These are phyloP conservation scores for Phytophthora aleatoria DNA, from an alignment of 352 stramenopile genomes.

Conservation along the genomic window DNA sequence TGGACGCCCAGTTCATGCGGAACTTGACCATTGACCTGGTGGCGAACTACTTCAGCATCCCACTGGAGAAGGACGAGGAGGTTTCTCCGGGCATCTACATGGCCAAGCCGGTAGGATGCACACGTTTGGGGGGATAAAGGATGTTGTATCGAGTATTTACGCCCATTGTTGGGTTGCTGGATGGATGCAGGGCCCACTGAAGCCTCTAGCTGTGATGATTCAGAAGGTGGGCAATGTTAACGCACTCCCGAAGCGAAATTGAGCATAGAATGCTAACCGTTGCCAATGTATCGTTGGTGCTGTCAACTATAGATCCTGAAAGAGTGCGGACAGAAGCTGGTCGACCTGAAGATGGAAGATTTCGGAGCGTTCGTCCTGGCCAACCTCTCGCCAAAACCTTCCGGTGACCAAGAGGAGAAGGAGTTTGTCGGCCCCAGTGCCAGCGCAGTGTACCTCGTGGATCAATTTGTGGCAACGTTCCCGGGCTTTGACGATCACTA, in stretches of 20 bases:
- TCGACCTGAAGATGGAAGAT: slow-evolving; percentile 56
- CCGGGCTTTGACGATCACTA: slow-evolving; percentile 75
- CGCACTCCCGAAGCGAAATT: not conserved
- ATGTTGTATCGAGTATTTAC: slow-evolving; percentile 1
- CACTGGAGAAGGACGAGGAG: slow-evolving; percentile 74
- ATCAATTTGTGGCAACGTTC: slow-evolving; percentile 61
- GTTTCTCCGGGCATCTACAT: slow-evolving; percentile 82
- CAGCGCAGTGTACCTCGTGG: slow-evolving; percentile 55
- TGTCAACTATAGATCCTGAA: slow-evolving; percentile 50
- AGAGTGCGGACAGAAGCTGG: slow-evolving; percentile 60
- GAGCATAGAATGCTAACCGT: slow-evolving; percentile 3
- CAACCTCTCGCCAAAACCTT: slow-evolving; percentile 38
- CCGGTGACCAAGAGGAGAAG: slow-evolving; percentile 24
- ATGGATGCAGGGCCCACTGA: slow-evolving; percentile 58
- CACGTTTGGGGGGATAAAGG: not conserved
- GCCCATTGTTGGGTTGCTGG: not conserved
- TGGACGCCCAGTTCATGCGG: slow-evolving; percentile 64
- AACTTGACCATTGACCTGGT: slow-evolving; percentile 70
- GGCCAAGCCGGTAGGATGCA: slow-evolving; percentile 60
- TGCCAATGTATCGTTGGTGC: not conserved
- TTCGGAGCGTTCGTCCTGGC: slow-evolving; percentile 80
- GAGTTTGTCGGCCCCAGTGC: slow-evolving; percentile 23
- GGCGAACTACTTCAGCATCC: slow-evolving; percentile 74
- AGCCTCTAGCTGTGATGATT: slow-evolving; percentile 70
- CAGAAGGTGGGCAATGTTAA: slow-evolving; percentile 23